phyloP scores from a whole-genome alignment of 2,329 filamentous ascomycete species.

The Trichoderma guizhouense region DNA sequence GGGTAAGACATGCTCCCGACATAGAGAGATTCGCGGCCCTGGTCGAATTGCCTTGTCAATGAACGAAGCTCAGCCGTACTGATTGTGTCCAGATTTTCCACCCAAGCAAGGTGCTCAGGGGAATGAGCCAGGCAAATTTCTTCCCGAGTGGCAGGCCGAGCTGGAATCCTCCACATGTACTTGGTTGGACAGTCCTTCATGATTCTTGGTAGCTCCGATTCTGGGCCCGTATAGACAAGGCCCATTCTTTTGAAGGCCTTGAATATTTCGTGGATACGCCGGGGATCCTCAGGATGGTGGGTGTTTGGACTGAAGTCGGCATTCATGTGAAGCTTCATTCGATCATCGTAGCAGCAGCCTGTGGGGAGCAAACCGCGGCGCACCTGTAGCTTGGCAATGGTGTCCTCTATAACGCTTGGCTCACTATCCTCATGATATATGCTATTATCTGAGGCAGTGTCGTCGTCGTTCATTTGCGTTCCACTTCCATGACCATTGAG shows the following conservation, averaged over 20 bases:
- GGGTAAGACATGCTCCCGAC: slow-evolving; percentile 79
- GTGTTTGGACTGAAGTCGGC: slow-evolving; percentile 69
- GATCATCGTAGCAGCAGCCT: slow-evolving; percentile 83
- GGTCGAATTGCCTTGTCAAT: slow-evolving; percentile 59
- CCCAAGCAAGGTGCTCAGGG: slow-evolving; percentile 74
- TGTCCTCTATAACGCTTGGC: slow-evolving; percentile 37
- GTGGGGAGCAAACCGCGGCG: slow-evolving; percentile 59
- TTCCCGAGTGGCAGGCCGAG: slow-evolving; percentile 70
- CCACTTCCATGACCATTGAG: slow-evolving; percentile 20
- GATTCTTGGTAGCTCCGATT: slow-evolving; percentile 51
- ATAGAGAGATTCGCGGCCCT: slow-evolving; percentile 73
- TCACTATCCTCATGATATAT: slow-evolving; percentile 36
- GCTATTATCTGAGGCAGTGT: slow-evolving; percentile 34
- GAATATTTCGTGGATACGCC: slow-evolving; percentile 90
- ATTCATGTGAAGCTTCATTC: slow-evolving; percentile 95
- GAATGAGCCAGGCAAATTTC: slow-evolving; percentile 82
- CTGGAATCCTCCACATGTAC: slow-evolving; percentile 73
- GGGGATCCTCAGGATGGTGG: slow-evolving; percentile 90
- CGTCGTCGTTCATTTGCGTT: slow-evolving; percentile 27
- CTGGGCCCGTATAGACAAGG: slow-evolving; percentile 63
- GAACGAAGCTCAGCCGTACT: slow-evolving; percentile 64
- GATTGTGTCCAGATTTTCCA: slow-evolving; percentile 55
- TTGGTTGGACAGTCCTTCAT: slow-evolving; percentile 53
- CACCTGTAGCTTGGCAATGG: slow-evolving; percentile 38
- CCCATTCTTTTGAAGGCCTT: slow-evolving; percentile 80